A percentile compares a stretch with the other conserved stretches of the same genome.
These are phyloP conservation scores for Ichthyophthirius multifiliis DNA, from an alignment of 169 alveolate genomes.

Conservation along the genomic window DNA sequence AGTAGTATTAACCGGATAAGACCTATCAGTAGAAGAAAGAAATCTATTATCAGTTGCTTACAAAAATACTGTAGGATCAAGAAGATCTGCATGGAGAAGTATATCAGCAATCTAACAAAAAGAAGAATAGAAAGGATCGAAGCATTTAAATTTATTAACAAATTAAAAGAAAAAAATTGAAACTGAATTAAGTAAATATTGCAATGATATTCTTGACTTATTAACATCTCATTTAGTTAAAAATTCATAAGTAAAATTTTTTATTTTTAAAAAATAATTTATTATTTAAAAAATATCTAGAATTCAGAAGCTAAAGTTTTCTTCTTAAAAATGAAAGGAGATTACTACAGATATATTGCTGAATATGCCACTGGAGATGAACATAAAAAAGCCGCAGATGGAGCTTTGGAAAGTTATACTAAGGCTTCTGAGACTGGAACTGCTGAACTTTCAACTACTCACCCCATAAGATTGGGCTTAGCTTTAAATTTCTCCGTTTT, in stretches of 20 bases:
- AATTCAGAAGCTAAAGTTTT: constrained; percentile 94
- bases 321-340: constrained; percentile 99
- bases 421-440: constrained; percentile 95
- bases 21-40: constrained; percentile 93
- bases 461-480: constrained; percentile 97
- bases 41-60: constrained; percentile 97
- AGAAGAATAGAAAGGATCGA: constrained; percentile 89
- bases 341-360: constrained; percentile 96
- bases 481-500: constrained; percentile 98
- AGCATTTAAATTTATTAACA: constrained; percentile 47
- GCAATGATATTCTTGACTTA: constrained; percentile 91
- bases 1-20: constrained; percentile 76
- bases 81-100: constrained; percentile 98
- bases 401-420: constrained; percentile 95
- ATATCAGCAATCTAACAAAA: constrained; percentile 95
- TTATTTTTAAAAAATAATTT: too few relatives aligned
- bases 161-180: constrained; percentile 94
- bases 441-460: constrained; percentile 92
- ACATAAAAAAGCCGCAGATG: constrained; percentile 94
- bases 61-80: constrained; percentile 98
- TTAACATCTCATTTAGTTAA: constrained; percentile 91
- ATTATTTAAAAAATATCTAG: constrained; percentile 12
- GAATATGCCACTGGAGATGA: constrained; percentile 96
- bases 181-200: constrained; percentile 91
- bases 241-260: constrained; percentile 47